Base-by-base conservation (phyloP, 1,284 basidiomycete genomes). In the Rhizopogon hawkerae region DNA sequence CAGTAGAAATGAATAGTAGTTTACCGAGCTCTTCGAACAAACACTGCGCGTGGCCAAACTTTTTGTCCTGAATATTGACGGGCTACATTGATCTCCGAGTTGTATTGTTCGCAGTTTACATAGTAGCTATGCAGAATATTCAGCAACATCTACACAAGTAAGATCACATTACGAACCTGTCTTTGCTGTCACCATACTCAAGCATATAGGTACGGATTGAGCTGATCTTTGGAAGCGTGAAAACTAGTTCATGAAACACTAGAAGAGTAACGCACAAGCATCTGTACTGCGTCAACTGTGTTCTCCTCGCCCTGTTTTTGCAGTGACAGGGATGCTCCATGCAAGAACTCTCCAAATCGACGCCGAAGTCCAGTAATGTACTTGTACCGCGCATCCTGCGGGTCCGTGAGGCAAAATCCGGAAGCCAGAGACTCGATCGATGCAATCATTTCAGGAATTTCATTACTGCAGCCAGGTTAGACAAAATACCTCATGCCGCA, bases 241-340 rank as follows among this genome's bases (percentile, higher is more conserved):
- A 51, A 52, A 31, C 16, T 18, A 44, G 26, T 8, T 16, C 26
- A 7, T 26, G 16, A 35, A n/a, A 35, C 26, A 26, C 8, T 16
- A 21, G n/a, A 8, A 24, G 43, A 38, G n/a, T 34, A 6, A 23
- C 69, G 75, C 54, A 85, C 82, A 51, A 87, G 69, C 57, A 78
- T 76, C 54, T 81, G 74, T 36, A 93, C 87, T 8, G 87, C 83
- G 65, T 95, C 92, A 26, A 95, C 85, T 11, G 89, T 92, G 58
- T 91, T 92, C 66, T 92, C 89, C 57, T 85, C 85, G 5, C 85
- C 87, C 59, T 88, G 83, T 47, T 79, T 74, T 34, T 75, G 75
- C 52, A 90, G 67, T 18, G 77, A 77, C 4, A 72, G 68, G 1
- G 90, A 91, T 2, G 90, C 88, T 8, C 73, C 68, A 56, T 87